Base-by-base conservation (phyloP, 192 early-diverging fungal genomes). In the Coemansia javaensis region DNA sequence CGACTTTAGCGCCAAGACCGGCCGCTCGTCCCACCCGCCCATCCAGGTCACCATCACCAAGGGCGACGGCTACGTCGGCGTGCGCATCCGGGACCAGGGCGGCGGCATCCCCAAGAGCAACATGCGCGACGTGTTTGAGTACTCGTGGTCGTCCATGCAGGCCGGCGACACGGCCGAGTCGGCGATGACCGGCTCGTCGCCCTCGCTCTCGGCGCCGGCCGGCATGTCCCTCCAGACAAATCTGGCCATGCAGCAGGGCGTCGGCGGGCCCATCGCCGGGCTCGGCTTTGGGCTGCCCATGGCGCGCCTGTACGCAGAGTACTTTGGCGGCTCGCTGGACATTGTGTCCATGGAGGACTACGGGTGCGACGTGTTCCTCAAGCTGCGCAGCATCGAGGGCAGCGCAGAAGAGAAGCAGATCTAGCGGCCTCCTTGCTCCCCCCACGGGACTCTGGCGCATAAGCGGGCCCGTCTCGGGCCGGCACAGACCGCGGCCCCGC, bases 331-430 rank as follows among this genome's bases (percentile, higher is more conserved):
- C 0, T 83, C 83, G 2, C 75, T 98, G 33, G 85, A 89, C 14
- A 59, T 98, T 23, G 72, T 88, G 34, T 88, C 88, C 14, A 71
- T 98, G 39, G 79, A 83, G 27, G 91, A 90, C 6, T 83, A 90
- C 62, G 94, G 94, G n/a, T 85, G 87, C 47, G 94, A 98, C 68
- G 84, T 92, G 14, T 95, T 93, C 64, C 54, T 98, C 34, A 82
- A 84, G 44, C 70, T 98, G 38, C 87, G 85, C 52, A 90, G 90
- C 63, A 94, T 97, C 52, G 78, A 90, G 37, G 82, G 64, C 21
- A 75, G 66, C 49, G 61, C 60, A 4, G 72, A 68, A 14, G 79
- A 68, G 12, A 66, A 50, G 58, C 53, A 66, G 17, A 74, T 74
- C 20, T 73, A 54, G 32, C n/a, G 34, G 15, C n/a, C 20, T 40